These are phyloP conservation scores for Candida verbasci DNA, from an alignment of 805 yeast genomes.

Conservation along the genomic window DNA sequence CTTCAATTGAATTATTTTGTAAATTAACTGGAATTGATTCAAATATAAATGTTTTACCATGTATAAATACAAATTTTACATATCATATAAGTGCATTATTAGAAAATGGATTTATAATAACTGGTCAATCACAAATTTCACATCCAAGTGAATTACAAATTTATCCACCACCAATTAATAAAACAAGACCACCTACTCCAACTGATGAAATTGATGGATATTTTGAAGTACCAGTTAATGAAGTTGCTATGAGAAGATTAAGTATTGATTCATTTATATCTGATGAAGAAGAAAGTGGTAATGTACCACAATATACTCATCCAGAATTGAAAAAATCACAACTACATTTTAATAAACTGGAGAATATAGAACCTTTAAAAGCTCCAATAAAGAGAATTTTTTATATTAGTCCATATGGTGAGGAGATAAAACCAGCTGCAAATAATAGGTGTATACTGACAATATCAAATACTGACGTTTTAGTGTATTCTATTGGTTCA, in stretches of 20 bases:
- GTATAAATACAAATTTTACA: slow-evolving; percentile 78
- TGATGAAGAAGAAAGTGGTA: slow-evolving; percentile 49
- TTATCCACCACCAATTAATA: slow-evolving; percentile 23
- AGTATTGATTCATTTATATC: slow-evolving; percentile 1
- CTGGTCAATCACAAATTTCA: slow-evolving; percentile 91
- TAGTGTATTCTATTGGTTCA: slow-evolving; percentile 82
- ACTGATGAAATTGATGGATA: slow-evolving; percentile 5
- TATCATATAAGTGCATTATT: slow-evolving; percentile 81
- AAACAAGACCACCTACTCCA: slow-evolving; percentile 22
- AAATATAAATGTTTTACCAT: slow-evolving; percentile 61
- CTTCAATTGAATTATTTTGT: slow-evolving; percentile 72
- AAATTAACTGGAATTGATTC: slow-evolving; percentile 59
- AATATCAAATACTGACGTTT: slow-evolving; percentile 46
- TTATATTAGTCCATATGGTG: slow-evolving; percentile 84
- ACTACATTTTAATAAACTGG: slow-evolving; percentile 62
- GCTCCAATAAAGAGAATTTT: slow-evolving; percentile 71
- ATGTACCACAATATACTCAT: slow-evolving; percentile 66
- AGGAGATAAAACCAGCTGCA: slow-evolving; percentile 75
- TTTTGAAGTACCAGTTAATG: slow-evolving; percentile 8
- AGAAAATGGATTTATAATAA: slow-evolving; percentile 63
- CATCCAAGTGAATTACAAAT: slow-evolving; percentile 55
- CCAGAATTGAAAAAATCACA: slow-evolving; percentile 77
- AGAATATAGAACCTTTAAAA: slow-evolving; percentile 52
- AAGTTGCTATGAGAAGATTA: slow-evolving; percentile 6
- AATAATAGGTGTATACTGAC: slow-evolving; percentile 55